Conservation (phyloP, 2,329 filamentous ascomycete species). For the Aspergillus sp. region DNA sequence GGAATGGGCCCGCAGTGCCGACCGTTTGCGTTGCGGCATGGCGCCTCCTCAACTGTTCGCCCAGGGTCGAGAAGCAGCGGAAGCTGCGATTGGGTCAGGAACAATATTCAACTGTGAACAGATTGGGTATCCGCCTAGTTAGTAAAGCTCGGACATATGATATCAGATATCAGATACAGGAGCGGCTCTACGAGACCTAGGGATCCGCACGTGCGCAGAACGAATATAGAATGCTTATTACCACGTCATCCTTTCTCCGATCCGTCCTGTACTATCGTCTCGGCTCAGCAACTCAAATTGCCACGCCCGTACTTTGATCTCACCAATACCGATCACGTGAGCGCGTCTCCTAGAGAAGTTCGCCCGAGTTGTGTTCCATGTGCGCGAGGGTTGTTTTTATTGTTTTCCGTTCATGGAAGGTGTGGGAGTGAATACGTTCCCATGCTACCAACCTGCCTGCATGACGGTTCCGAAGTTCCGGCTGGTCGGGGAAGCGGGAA, state of each 20-base stretch:
- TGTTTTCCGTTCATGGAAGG: conserved; percentile 13
- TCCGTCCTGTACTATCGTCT: neutral
- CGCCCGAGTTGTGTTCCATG: neutral
- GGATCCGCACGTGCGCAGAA: conserved; percentile 27
- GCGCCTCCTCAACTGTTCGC: neutral
- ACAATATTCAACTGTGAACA: conserved; percentile 25
- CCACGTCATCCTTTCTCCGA: conserved; percentile 14
- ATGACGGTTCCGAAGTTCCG: conserved; percentile 23
- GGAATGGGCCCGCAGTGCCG: conserved; percentile 5
- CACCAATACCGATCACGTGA: conserved; percentile 10
- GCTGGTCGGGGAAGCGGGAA: conserved; percentile 30
- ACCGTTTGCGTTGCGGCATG: conserved; percentile 7
- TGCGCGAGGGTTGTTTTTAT: conserved; percentile 10
- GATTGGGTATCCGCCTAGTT: conserved; percentile 20
- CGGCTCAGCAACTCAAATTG: neutral
- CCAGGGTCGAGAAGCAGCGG: neutral
- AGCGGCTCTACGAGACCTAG: conserved; percentile 10
- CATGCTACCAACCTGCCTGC: conserved; percentile 25
- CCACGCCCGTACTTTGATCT: neutral
- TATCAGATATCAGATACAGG: conserved; percentile 24
- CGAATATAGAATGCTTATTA: conserved; percentile 35
- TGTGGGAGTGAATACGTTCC: conserved; percentile 16
- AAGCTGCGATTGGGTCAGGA: conserved; percentile 35
- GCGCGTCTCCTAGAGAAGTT: neutral
- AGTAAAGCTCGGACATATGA: conserved; percentile 26